Evolutionary conservation across 352 stramenopile species (phyloP), one percentile per base, ranked within the genome.

Genomic region (Pythium dissotocum): DNA sequence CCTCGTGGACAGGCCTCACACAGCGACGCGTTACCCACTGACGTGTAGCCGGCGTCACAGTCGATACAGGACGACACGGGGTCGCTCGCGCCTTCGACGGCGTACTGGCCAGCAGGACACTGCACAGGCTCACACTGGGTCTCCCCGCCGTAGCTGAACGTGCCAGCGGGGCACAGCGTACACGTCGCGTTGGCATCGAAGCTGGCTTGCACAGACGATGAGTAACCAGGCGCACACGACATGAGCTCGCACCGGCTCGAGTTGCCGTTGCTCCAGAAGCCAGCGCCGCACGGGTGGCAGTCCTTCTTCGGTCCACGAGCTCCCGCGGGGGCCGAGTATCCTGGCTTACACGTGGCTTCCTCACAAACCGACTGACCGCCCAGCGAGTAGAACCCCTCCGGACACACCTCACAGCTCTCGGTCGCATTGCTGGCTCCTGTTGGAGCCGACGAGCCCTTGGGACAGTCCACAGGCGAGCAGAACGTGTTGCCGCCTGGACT

Each of bases 261-360:
- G 60, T 80, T 77, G 21, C 76, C 76, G 8, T 33, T 30, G 32
- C 76, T 70, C 73, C 73, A 86, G 40, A 61, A 75, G 13, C 78
- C 78, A n/a, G 67, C 40, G 8, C 63, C 68, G 32, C 78, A 86
- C 13, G 73, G 63, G 26, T 77, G 35, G 48, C 78, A 86, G 58
- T 83, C 76, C n/a, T 60, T 67, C 68, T 76, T 74, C 0, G 76
- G 67, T 1, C 66, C 71, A n/a, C 63, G 66, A 4, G 78, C 70
- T 1, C 69, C 76, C 13, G 63, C 52, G 12, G 66, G 60, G 2
- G 76, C 75, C 16, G 69, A 62, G 55, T 64, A 79, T 0, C 73
- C 78, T 9, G 78, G 71, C 46, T 69, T 70, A 46, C 78, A 86
- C 18, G 69, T 76, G 1, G 78, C 69, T 18, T 71, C 59, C 13